A percentile compares a stretch with the other conserved stretches of the same genome.
Evolutionary conservation across 2,329 filamentous ascomycete species (phyloP).

Genomic region (Canariomyces notabilis): DNA sequence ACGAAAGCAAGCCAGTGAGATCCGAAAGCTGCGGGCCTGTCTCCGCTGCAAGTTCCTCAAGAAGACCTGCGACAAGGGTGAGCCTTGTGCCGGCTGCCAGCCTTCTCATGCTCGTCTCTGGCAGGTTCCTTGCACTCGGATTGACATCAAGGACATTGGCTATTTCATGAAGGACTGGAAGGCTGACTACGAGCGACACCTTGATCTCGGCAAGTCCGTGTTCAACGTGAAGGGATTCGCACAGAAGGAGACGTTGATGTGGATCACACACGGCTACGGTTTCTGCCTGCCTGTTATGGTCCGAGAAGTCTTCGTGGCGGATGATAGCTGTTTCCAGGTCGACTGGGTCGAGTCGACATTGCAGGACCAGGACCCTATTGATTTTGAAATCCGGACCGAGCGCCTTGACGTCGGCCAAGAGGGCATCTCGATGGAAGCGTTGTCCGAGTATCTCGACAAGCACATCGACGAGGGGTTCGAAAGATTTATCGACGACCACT

Average conservation of each 20-base stretch:
- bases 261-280: slow-evolving; percentile 94
- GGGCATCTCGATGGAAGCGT: slow-evolving; percentile 71
- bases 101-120: slow-evolving; percentile 91
- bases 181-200: slow-evolving; percentile 89
- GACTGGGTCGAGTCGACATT: slow-evolving; percentile 87
- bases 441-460: slow-evolving; percentile 90
- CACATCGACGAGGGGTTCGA: slow-evolving; percentile 92
- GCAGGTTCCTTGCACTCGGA: slow-evolving; percentile 96
- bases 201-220: slow-evolving; percentile 80
- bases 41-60: slow-evolving; percentile 97
- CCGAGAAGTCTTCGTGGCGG: slow-evolving; percentile 85
- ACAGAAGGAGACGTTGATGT: slow-evolving; percentile 65
- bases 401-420: slow-evolving; percentile 85
- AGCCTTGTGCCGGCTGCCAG: slow-evolving; percentile 92
- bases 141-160: slow-evolving; percentile 96
- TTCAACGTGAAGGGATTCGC: slow-evolving; percentile 88
- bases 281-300: slow-evolving; percentile 90
- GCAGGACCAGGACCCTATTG: slow-evolving; percentile 62
- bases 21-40: slow-evolving; percentile 89
- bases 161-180: slow-evolving; percentile 99
- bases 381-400: slow-evolving; percentile 83
- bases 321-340: slow-evolving; percentile 87
- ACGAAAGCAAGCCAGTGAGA: slow-evolving; percentile 93
- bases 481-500: slow-evolving; percentile 91
- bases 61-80: slow-evolving; percentile 97